These are phyloP conservation scores for Thalassiosira mediterranea DNA, from an alignment of 352 stramenopile species.

Conservation along the genomic window DNA sequence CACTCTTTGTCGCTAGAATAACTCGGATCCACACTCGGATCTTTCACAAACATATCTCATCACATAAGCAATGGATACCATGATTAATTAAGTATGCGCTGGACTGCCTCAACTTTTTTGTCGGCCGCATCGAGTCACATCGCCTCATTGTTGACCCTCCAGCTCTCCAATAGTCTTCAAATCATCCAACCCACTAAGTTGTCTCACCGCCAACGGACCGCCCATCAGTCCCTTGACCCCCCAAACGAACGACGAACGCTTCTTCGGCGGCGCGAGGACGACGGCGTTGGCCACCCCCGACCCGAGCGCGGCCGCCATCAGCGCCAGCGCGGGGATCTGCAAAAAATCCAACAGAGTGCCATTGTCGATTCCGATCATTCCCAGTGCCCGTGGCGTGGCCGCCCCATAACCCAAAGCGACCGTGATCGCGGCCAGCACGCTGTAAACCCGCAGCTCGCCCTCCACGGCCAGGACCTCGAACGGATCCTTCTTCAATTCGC, in stretches of 20 bases:
- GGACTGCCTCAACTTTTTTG: not conserved
- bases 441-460: constrained; percentile 57
- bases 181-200: constrained; percentile 53
- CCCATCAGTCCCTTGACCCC: constrained; percentile 71
- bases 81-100: too few relatives aligned
- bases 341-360: constrained; percentile 38
- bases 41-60: too few relatives aligned
- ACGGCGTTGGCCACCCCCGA: constrained; percentile 55
- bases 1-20: too few relatives aligned
- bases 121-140: constrained; percentile 6
- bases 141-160: constrained; percentile 27
- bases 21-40: too few relatives aligned
- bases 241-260: constrained; percentile 66
- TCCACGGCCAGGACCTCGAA: constrained; percentile 63
- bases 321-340: constrained; percentile 50
- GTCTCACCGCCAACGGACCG: constrained; percentile 63
- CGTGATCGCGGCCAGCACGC: constrained; percentile 53
- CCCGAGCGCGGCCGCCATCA: constrained; percentile 58
- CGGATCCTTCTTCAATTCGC: constrained; percentile 73
- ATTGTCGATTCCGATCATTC: constrained; percentile 25
- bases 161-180: constrained; percentile 63
- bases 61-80: too few relatives aligned
- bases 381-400: constrained; percentile 48
- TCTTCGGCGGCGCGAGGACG: constrained; percentile 54
- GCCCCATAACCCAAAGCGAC: constrained; percentile 67